Conservation (phyloP, 805 yeast species). For the Candida berthetii region DNA sequence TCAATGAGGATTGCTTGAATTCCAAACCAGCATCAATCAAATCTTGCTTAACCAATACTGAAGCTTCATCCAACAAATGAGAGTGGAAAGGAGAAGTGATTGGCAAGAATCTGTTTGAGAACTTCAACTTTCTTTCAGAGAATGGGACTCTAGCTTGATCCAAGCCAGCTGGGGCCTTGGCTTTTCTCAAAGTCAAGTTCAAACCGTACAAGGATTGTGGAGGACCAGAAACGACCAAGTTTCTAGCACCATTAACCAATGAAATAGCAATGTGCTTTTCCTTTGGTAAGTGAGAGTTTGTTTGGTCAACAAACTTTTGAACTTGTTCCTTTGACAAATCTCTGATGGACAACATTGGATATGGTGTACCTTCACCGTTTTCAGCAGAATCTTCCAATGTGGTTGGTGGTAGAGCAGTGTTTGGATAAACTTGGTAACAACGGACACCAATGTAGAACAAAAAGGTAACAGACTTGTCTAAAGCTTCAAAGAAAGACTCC, state of each 20-base stretch:
- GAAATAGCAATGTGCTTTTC: conserved; percentile 91
- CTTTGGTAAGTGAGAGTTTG: conserved; percentile 88
- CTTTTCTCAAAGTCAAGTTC: conserved; percentile 85
- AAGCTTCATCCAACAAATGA: conserved; percentile 71
- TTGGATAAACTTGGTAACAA: conserved; percentile 85
- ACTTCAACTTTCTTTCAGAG: conserved; percentile 90
- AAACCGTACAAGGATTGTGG: conserved; percentile 97
- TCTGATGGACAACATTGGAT: conserved; percentile 95
- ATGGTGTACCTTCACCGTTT: conserved; percentile 93
- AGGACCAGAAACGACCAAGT: conserved; percentile 94
- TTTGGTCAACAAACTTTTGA: conserved; percentile 69
- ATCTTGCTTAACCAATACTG: conserved; percentile 59
- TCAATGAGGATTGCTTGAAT: conserved; percentile 48
- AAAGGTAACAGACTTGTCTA: conserved; percentile 75
- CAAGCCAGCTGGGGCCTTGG: conserved; percentile 89
- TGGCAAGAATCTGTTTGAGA: conserved; percentile 91
- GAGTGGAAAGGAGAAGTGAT: conserved; percentile 97
- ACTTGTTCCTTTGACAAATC: conserved; percentile 81
- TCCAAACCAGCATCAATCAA: conserved; percentile 51
- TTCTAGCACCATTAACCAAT: conserved; percentile 91
- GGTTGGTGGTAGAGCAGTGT: conserved; percentile 90
- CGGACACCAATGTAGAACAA: conserved; percentile 93
- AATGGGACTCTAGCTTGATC: conserved; percentile 94
- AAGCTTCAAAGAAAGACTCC: conserved; percentile 69
- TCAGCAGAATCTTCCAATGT: conserved; percentile 88